Base-by-base conservation (phyloP, 306 rosid species). In the Cyamopsis tetragonoloba region DNA sequence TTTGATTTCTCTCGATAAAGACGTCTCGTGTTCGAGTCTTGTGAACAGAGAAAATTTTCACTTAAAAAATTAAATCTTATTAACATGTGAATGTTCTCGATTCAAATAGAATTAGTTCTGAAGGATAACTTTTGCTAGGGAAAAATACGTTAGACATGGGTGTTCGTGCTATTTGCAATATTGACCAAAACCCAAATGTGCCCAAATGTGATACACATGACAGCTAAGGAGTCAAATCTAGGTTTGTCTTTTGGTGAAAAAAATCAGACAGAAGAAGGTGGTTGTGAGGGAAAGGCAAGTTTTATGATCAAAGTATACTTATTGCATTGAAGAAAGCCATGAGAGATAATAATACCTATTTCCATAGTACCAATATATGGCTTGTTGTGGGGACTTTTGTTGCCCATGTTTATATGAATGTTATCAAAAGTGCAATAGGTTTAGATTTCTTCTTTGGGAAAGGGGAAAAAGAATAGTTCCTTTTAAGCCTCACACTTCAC, bases 311-410 rank as follows among this genome's bases (percentile, higher is more conserved):
- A 77, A 74, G 32, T 44, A 38, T 77, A 87, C 89, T 82, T 70
- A 80, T 82, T 75, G 75, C 75, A 71, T 50, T 60, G 66, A 79
- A 79, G 87, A 87, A 84, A 80, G 80, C 35, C 74, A 68, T 56
- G 58, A 34, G 63, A 43, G 22, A 35, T 55, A 65, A 81, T 81
- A 27, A 73, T 78, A 68, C 62, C 2, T 75, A 58, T 49, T 65
- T 70, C 42, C 41, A 44, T 11, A 28, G 63, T 34, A 35, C 73
- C 67, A 38, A 47, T 80, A 59, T 74, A 28, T 76, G 61, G 69
- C 83, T 77, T 74, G 55, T 37, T 47, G 91, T 75, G 84, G 83
- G 83, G 73, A 53, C 86, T 55, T 68, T 69, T 80, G 79, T 58
- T 77, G 39, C 59, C 77, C 84, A 74, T 74, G 43, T 68, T 44